Base-by-base conservation (phyloP, 305 asterid genomes). In the Fraxinus sp. region DNA sequence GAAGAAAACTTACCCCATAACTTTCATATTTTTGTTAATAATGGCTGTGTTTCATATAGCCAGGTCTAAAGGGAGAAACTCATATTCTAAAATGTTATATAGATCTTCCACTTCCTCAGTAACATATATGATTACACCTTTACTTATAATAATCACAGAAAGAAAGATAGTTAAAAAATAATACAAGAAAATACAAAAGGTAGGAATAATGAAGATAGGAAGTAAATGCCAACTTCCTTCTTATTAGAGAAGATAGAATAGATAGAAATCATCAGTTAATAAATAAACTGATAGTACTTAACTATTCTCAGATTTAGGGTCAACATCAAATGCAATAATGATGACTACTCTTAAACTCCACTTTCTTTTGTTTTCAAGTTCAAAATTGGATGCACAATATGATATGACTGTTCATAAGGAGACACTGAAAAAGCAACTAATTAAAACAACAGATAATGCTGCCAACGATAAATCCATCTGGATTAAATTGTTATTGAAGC, bases 401-500 rank as follows among this genome's bases (percentile, higher is more conserved):
- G 89, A 86, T 52, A 35, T 35, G 39, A 35, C 39, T 88, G 92
- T 72, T 94, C 96, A 87, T 92, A 94, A 64, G 97, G 99, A 75
- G 94, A 92, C 32, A 93, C 97, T 1, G 98, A 92, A 59, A 96
- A 92, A 33, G 98, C 97, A 83, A 98, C 98, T 5, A 35, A 35
- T 35, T 78, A 94, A 82, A 82, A 93, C 97, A 81, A 92, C 99
- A 6, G 94, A 93, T 3, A 98, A 94, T 80, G 99, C 99, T 80
- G 93, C 92, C 85, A 94, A 80, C 85, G 91, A 97, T 87, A 94
- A 87, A 88, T 96, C 99, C 86, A 91, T 94, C 91, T 94, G 98
- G 86, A 88, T 93, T 36, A 96, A 90, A 85, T 93, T 92, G 89
- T 93, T 96, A 72, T 94, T 92, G 79, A 93, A 94, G 84, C 93